These are phyloP conservation scores for Cryptococcus sp. DNA, from an alignment of 1,284 basidiomycete species.

Conservation along the genomic window DNA sequence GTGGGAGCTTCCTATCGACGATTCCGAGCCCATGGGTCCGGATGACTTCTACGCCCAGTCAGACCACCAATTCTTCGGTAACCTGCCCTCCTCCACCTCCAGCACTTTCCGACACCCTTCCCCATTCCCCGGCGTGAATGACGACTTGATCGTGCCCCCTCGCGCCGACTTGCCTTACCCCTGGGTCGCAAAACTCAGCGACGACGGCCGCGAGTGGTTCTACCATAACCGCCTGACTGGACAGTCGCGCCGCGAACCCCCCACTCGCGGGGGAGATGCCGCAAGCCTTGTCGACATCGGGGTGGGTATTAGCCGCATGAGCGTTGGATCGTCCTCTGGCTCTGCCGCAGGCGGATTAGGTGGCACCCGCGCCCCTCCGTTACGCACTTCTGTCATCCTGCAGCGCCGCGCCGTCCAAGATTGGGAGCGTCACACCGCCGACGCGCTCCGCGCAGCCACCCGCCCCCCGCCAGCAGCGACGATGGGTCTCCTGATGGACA, in stretches of 20 bases:
- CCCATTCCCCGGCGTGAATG: conserved; percentile 1
- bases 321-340: background rate
- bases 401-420: conserved; percentile 25
- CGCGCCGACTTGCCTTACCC: conserved; percentile 62
- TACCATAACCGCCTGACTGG: conserved; percentile 72
- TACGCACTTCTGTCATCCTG: conserved; percentile 19
- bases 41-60: conserved; percentile 1
- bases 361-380: conserved; percentile 9
- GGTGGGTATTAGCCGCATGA: conserved; percentile 8
- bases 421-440: conserved; percentile 22
- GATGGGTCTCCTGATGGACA: conserved; percentile 29
- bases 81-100: conserved; percentile 3
- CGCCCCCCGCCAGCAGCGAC: conserved; percentile 15
- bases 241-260: conserved; percentile 56
- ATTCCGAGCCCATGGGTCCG: conserved; percentile 45
- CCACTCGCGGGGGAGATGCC: conserved; percentile 9
- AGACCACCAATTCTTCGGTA: conserved; percentile 13
- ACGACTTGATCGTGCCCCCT: conserved; percentile 11
- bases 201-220: conserved; percentile 78
- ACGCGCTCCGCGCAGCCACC: conserved; percentile 18
- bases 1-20: conserved; percentile 65
- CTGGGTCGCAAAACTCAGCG: conserved; percentile 73
- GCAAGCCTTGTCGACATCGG: conserved; percentile 10
- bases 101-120: conserved; percentile 1
- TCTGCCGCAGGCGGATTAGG: background rate